Base-by-base conservation (phyloP, 2,329 filamentous ascomycete species). In the Trichoderma sp. region DNA sequence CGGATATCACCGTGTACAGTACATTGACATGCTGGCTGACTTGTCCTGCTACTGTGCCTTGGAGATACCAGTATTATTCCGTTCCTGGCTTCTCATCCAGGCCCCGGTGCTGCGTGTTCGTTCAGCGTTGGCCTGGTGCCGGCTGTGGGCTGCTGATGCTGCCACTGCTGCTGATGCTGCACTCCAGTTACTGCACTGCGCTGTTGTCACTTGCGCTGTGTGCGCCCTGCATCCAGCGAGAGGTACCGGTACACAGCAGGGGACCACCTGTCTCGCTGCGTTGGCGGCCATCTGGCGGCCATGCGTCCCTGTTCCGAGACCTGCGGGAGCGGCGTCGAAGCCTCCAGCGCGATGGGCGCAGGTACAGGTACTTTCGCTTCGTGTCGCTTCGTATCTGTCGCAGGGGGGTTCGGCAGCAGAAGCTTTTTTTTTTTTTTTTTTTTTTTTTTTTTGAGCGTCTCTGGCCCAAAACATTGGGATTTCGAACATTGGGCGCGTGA, bases 121-220 rank as follows among this genome's bases (percentile, higher is more conserved):
- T 63, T 45, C 45, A 52, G 25, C 25, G 48, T 48, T 34, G 45
- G n/a, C 34, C 15, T 52, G 27, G 25, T 29, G 25, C 35, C 34
- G 22, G 29, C 50, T 64, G 60, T 50, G 35, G 60, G 60, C 12
- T 60, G 39, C 57, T 54, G 60, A 48, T 64, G 60, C 60, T 64
- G 58, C 42, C 39, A 34, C 34, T 37, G 19, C 45, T 48, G n/a
- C 13, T 54, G 48, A 22, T 22, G 57, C 58, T 64, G 60, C 50
- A 64, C 48, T 64, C 48, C 50, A 64, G 58, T 61, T 42, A 61
- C 39, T 52, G 39, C 59, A 22, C n/a, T 50, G 42, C 39, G 50
- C 39, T 56, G 61, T 32, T 57, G 52, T 65, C 61, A 45, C 37
- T 57, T 56, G 61, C 37, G 37, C 61, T 27, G n/a, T 48, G 35